Conservation (phyloP, 495 filamentous ascomycete genomes). For the Echria macrotheca region DNA sequence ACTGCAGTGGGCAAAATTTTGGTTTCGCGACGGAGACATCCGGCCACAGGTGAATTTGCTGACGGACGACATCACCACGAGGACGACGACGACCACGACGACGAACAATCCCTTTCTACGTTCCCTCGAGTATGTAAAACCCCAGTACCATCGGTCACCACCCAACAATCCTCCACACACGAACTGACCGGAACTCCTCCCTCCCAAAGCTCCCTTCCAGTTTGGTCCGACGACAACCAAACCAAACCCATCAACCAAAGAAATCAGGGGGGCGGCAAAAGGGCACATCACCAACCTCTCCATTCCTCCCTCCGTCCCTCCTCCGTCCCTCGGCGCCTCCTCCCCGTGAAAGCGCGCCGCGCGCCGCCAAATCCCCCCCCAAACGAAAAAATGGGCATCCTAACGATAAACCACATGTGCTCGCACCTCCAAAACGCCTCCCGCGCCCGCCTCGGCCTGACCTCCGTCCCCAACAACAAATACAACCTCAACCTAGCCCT, state of each 20-base stretch:
- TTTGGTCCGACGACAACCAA: no score
- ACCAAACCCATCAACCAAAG: not conserved
- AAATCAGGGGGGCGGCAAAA: no score
- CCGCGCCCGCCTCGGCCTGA: constrained; percentile 77
- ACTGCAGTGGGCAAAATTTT: constrained; percentile 7
- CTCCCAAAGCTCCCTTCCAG: no score
- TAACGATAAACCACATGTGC: constrained; percentile 72
- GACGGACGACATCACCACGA: no score
- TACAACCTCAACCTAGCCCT: constrained; percentile 72
- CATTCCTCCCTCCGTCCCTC: not conserved
- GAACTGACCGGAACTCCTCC: no score
- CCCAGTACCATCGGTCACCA: no score
- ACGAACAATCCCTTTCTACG: no score
- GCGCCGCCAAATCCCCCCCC: not conserved
- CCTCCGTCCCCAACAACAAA: constrained; percentile 76
- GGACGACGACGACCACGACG: no score
- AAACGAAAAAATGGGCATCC: constrained; percentile 89
- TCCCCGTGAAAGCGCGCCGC: not conserved
- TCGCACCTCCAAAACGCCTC: constrained; percentile 93
- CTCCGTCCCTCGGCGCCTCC: not conserved
- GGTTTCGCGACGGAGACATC: constrained; percentile 10
- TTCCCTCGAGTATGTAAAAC: no score
- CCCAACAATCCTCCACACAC: no score
- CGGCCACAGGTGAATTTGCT: no score
- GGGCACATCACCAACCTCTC: no score